Conservation (phyloP, 768 basidiomycete species). For the Amanita pseudoporphyria region DNA sequence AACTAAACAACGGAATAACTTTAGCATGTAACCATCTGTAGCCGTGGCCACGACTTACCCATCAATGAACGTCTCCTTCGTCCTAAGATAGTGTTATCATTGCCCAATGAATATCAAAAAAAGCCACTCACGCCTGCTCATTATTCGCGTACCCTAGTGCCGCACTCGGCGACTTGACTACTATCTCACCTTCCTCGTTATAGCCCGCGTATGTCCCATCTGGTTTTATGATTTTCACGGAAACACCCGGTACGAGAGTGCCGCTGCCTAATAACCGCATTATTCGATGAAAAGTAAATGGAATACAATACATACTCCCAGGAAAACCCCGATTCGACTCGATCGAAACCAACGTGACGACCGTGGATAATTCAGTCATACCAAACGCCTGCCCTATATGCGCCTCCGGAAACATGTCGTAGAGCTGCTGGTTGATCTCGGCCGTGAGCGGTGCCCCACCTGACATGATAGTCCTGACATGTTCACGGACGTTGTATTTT, state of each 20-base stretch:
- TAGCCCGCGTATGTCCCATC: slow-evolving; percentile 48
- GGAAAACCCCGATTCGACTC: slow-evolving; percentile 37
- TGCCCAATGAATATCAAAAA: background rate
- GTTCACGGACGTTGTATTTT: slow-evolving; percentile 13
- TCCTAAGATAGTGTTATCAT: slow-evolving; percentile 26
- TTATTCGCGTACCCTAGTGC: slow-evolving; percentile 53
- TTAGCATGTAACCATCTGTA: background rate
- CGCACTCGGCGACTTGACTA: slow-evolving; percentile 42
- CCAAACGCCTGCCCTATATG: slow-evolving; percentile 54
- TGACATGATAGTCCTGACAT: slow-evolving; percentile 39
- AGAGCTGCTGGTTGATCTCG: slow-evolving; percentile 41
- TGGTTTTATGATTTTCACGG: slow-evolving; percentile 42
- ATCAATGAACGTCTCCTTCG: slow-evolving; percentile 57
- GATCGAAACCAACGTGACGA: slow-evolving; percentile 39
- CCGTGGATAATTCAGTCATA: slow-evolving; percentile 59
- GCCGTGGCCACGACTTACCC: slow-evolving; percentile 31
- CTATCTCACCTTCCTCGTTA: slow-evolving; percentile 53
- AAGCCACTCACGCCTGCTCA: slow-evolving; percentile 45
- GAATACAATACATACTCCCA: slow-evolving; percentile 25
- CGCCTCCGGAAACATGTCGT: slow-evolving; percentile 39
- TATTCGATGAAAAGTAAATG: background rate
- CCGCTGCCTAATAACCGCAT: slow-evolving; percentile 31
- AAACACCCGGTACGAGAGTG: slow-evolving; percentile 43
- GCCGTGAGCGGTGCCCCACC: slow-evolving; percentile 50
- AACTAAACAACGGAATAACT: slow-evolving; percentile 25